Base-by-base conservation (phyloP, 108 stramenopile genomes). In the Stephanodiscus triporus region DNA sequence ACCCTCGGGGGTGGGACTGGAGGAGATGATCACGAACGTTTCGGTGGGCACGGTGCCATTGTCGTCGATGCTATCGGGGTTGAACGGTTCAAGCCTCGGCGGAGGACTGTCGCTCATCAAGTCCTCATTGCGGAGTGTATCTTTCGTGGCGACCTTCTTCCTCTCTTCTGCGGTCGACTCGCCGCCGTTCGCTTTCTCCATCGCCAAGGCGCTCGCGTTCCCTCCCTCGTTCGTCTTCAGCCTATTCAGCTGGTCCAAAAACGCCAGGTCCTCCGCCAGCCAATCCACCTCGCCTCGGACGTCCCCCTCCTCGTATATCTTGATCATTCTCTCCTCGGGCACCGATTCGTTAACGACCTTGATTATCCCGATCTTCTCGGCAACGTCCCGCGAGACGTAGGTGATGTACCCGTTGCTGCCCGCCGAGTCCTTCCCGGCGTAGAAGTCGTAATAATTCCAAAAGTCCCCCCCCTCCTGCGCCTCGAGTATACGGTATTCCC, bases 351-450 rank as follows among this genome's bases (percentile, higher is more conserved):
- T 82, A n/a, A 77, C 84, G 9, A 92, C 81, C 66, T 84, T 80
- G 32, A 85, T 79, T 73, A 95, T 88, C 13, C 77, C 84, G 24
- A 87, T 55, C 27, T 62, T 70, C 47, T 64, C 63, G 0, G 91
- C 94, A 47, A 64, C 76, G 27, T 85, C 84, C 45, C 82, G 57
- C 16, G 70, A 70, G 0, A 92, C 89, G 59, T 95, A 95, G 22
- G 30, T 77, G 29, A 82, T 82, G 50, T 86, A 91, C 51, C 94
- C 94, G 76, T 86, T 86, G 30, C 84, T 86, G 4, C 94, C 94
- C 10, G 75, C 88, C 43, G 94, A 95, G 76, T 95, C 94, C 11
- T 73, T 82, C 40, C 94, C 94, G 17, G 87, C 83, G 63, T 92
- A 92, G 84, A 95, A 95, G 29, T 73, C 87, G 58, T 91, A 95